Percentiles rank a stretch among this genome's conserved stretches.
phyloP scores from a whole-genome alignment of 768 basidiomycete species.

The Boletus subcaerulescens region DNA sequence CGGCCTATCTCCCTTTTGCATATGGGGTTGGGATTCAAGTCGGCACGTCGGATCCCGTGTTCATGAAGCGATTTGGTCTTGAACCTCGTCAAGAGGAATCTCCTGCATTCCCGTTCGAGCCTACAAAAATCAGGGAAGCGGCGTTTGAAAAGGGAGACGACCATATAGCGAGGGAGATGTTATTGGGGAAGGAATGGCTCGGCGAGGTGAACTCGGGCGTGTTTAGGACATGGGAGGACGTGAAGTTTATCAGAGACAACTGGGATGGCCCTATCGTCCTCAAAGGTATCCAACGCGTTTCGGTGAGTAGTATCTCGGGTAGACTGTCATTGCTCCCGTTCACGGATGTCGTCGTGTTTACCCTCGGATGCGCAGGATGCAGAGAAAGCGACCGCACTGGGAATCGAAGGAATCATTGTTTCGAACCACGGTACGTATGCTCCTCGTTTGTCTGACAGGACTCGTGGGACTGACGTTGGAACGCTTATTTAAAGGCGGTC shows the following conservation, averaged over 20 bases:
- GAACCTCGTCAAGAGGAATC: slow-evolving; percentile 39
- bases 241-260: slow-evolving; percentile 62
- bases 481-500: slow-evolving; percentile 52
- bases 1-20: slow-evolving; percentile 60
- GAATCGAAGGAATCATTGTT: slow-evolving; percentile 46
- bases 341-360: neutral
- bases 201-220: slow-evolving; percentile 59
- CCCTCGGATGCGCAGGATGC: slow-evolving; percentile 39
- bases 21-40: slow-evolving; percentile 67
- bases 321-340: neutral
- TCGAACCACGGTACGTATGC: slow-evolving; percentile 37
- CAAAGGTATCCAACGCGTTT: slow-evolving; percentile 71
- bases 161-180: slow-evolving; percentile 32
- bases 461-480: neutral
- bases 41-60: slow-evolving; percentile 72
- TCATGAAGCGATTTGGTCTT: slow-evolving; percentile 58
- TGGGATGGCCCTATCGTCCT: slow-evolving; percentile 78
- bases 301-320: slow-evolving; percentile 38
- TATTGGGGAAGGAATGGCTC: slow-evolving; percentile 62
- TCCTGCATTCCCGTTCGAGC: slow-evolving; percentile 59
- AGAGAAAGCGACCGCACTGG: slow-evolving; percentile 42
- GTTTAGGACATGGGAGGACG: slow-evolving; percentile 68
- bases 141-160: slow-evolving; percentile 46
- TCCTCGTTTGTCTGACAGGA: neutral
- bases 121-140: slow-evolving; percentile 40